Percentiles rank a stretch among this genome's conserved stretches.
These are phyloP conservation scores for Quercus engelmannii DNA, from an alignment of 306 rosid genomes.

Conservation along the genomic window DNA sequence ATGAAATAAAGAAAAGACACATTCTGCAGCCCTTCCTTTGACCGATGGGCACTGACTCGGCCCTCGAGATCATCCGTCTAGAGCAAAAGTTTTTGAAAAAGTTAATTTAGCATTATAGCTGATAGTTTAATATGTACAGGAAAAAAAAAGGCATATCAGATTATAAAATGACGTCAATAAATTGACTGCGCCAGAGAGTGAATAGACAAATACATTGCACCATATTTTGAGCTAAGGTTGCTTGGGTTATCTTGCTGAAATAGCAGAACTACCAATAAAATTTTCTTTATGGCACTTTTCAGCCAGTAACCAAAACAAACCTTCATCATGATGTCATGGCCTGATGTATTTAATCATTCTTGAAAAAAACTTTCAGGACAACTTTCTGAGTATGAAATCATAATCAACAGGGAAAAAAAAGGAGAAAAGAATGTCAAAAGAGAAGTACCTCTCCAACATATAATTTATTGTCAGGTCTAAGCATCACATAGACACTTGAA, in stretches of 20 bases:
- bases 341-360: background rate
- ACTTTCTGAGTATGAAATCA: background rate
- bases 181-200: background rate
- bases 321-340: background rate
- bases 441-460: conserved; percentile 80
- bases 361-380: background rate
- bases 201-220: background rate
- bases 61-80: conserved; percentile 88
- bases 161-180: background rate
- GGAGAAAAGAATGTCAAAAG: conserved; percentile 3
- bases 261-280: background rate
- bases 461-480: conserved; percentile 67
- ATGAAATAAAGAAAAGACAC: conserved; percentile 58
- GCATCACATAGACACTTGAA: conserved; percentile 80
- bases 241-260: background rate
- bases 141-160: background rate
- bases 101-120: background rate
- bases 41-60: conserved; percentile 64
- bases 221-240: background rate
- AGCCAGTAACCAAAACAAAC: no score
- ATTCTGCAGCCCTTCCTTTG: conserved; percentile 68
- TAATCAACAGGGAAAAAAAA: background rate
- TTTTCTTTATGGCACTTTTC: no score
- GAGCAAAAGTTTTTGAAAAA: background rate
- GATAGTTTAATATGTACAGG: background rate